Evolutionary conservation across 2,329 filamentous ascomycete genomes (phyloP).

Genomic region (Sporothrix humicola): DNA sequence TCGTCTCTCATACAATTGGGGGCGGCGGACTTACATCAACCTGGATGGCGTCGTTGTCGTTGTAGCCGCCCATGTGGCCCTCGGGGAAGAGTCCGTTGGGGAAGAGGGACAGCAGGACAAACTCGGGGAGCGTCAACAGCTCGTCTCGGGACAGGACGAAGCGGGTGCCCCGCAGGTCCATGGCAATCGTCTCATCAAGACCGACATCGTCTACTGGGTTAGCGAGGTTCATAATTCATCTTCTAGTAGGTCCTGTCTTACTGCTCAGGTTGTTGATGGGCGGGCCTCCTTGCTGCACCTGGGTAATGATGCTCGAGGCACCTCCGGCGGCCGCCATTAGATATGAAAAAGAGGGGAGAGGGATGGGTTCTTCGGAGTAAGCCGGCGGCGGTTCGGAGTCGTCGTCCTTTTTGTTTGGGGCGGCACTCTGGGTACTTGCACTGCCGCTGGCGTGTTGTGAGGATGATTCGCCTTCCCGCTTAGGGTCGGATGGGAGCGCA

Average conservation of each 20-base stretch:
- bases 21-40: constrained; percentile 73
- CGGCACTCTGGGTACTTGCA: constrained; percentile 32
- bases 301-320: constrained; percentile 97
- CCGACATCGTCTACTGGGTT: constrained; percentile 65
- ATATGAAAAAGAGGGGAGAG: constrained; percentile 90
- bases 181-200: constrained; percentile 90
- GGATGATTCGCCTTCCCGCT: constrained; percentile 66
- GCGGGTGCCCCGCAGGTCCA: constrained; percentile 91
- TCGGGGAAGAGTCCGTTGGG: constrained; percentile 98
- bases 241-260: too few relatives aligned
- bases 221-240: background rate
- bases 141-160: constrained; percentile 96
- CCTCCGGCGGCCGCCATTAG: constrained; percentile 98
- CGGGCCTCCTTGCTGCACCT: constrained; percentile 92
- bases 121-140: constrained; percentile 92
- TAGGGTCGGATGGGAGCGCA: constrained; percentile 80
- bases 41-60: constrained; percentile 92
- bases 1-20: background rate
- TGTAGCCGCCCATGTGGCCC: constrained; percentile 90
- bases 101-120: constrained; percentile 95
- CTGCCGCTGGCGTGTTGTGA: constrained; percentile 45
- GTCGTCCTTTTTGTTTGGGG: constrained; percentile 62
- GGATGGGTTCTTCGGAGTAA: constrained; percentile 93
- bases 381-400: constrained; percentile 94
- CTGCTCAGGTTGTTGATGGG: constrained; percentile 88